Conservation (phyloP, 257 asterid species). For the Plantago elongata region DNA sequence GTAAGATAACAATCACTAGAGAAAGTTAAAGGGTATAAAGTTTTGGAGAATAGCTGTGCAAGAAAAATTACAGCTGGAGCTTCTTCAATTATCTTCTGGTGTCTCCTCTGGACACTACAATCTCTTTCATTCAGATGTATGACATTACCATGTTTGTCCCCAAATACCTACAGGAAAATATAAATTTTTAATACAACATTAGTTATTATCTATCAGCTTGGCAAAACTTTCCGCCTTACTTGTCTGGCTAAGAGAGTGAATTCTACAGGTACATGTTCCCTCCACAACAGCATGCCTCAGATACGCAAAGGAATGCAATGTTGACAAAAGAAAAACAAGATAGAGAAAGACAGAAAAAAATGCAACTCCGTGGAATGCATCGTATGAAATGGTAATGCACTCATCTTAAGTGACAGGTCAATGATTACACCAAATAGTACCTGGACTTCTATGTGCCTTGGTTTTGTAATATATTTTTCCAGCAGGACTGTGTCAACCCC, state of each 20-base stretch:
- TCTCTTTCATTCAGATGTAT: slow-evolving; percentile 96
- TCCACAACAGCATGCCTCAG: neutral
- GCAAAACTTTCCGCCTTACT: slow-evolving; percentile 11
- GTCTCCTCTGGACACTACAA: slow-evolving; percentile 98
- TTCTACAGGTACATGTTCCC: slow-evolving; percentile 1
- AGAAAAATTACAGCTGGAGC: slow-evolving; percentile 87
- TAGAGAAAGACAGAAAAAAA: neutral
- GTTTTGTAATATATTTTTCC: slow-evolving; percentile 93
- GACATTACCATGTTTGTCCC: slow-evolving; percentile 81
- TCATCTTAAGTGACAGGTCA: slow-evolving; percentile 8
- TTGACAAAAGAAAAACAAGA: slow-evolving; percentile 12
- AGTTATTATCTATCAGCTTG: slow-evolving; percentile 13
- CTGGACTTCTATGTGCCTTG: slow-evolving; percentile 99
- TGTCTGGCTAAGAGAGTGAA: slow-evolving; percentile 10
- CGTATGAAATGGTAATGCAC: too few species aligned
- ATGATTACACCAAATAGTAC: slow-evolving; percentile 37
- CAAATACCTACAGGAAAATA: slow-evolving; percentile 58
- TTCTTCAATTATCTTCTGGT: slow-evolving; percentile 98
- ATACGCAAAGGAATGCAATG: neutral
- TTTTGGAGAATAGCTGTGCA: slow-evolving; percentile 19
- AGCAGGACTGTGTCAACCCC: slow-evolving; percentile 81
- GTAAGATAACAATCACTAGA: slow-evolving; percentile 19
- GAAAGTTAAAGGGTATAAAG: slow-evolving; percentile 17
- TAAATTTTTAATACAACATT: slow-evolving; percentile 7
- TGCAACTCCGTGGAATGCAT: too few species aligned